Conservation (phyloP, 139 green algal genomes). For the Ulvella scutata region DNA sequence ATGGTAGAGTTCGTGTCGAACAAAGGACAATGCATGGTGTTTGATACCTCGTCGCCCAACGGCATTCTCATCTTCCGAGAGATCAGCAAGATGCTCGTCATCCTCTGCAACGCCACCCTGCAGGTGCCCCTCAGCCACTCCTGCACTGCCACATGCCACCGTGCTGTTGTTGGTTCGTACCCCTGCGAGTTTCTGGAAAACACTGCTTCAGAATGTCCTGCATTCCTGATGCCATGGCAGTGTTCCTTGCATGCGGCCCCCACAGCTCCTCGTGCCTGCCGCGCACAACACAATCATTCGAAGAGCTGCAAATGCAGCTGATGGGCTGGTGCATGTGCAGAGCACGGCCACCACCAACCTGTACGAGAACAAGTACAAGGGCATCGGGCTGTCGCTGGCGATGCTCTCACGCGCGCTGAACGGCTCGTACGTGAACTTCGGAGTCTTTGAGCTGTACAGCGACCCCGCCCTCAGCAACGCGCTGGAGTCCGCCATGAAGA, state of each 20-base stretch:
- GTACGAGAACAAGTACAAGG: conserved; percentile 82
- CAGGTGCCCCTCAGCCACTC: background rate
- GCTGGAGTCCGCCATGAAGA: conserved; percentile 68
- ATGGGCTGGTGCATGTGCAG: background rate
- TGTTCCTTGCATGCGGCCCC: no score
- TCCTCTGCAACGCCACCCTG: background rate
- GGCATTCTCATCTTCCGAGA: conserved; percentile 87
- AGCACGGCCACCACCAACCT: conserved; percentile 20
- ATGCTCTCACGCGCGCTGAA: conserved; percentile 67
- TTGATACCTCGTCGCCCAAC: conserved; percentile 86
- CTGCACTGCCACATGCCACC: no score
- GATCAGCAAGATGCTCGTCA: conserved; percentile 33
- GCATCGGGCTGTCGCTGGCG: conserved; percentile 77
- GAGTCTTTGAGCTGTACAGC: conserved; percentile 95
- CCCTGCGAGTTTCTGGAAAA: no score
- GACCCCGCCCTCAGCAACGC: conserved; percentile 77
- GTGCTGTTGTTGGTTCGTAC: no score
- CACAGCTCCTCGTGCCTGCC: no score
- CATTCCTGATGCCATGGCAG: no score
- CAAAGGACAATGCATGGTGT: conserved; percentile 88
- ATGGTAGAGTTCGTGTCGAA: conserved; percentile 92
- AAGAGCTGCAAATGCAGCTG: no score
- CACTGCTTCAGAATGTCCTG: no score
- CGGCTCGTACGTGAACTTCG: conserved; percentile 98
- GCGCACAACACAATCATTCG: no score